Conservation (phyloP, 2,329 filamentous ascomycete species). For the Nemania diffusa region DNA sequence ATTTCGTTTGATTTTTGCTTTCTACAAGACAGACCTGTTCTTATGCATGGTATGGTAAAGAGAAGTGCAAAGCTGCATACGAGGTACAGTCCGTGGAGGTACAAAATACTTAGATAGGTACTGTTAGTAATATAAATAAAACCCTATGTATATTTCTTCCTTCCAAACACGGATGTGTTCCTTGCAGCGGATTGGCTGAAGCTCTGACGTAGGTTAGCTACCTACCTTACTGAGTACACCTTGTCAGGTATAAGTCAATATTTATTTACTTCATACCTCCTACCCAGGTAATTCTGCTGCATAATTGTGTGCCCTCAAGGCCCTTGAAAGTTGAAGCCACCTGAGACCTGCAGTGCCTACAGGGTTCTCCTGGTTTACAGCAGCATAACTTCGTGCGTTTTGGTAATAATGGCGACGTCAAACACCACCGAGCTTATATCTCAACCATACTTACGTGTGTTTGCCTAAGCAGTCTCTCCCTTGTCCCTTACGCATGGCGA, state of each 20-base stretch:
- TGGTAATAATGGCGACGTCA: constrained; percentile 22
- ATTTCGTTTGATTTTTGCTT: background rate
- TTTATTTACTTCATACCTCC: background rate
- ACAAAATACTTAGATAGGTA: too few relatives aligned
- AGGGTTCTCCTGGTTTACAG: constrained; percentile 10
- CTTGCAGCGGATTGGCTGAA: constrained; percentile 28
- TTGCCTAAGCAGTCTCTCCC: background rate
- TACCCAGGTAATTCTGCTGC: background rate
- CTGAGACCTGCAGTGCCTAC: constrained; percentile 6
- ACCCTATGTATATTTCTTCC: background rate
- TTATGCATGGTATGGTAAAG: too few relatives aligned
- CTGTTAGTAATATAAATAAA: background rate
- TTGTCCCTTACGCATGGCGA: background rate
- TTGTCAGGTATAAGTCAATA: background rate
- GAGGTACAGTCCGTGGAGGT: too few relatives aligned
- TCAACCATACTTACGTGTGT: background rate
- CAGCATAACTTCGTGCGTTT: constrained; percentile 1
- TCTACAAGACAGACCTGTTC: too few relatives aligned
- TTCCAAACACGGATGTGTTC: constrained; percentile 30
- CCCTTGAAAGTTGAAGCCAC: background rate
- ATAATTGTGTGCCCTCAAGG: background rate
- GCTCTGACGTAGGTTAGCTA: constrained; percentile 2
- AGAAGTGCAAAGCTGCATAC: too few relatives aligned
- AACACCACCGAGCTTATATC: constrained; percentile 1
- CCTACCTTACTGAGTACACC: too few relatives aligned